Conservation (phyloP, 768 basidiomycete species). For the Tylopilus felleus region DNA sequence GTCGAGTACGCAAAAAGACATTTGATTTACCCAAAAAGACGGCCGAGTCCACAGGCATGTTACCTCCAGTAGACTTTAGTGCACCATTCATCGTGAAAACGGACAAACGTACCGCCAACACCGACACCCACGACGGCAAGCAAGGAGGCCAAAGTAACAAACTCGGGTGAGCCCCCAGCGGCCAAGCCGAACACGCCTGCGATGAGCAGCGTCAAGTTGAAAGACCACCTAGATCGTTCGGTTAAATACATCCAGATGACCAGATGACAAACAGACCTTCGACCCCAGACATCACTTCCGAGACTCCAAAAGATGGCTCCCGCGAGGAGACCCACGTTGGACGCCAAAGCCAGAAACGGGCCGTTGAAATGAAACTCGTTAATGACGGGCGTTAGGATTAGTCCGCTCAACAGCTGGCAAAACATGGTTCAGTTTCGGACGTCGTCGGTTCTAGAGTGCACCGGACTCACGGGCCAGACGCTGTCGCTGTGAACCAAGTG, state of each 20-base stretch:
- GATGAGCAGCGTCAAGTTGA: conserved; percentile 54
- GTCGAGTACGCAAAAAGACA: neutral
- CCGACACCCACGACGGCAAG: conserved; percentile 45
- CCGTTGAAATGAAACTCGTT: conserved; percentile 47
- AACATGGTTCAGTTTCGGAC: neutral
- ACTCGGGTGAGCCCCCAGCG: conserved; percentile 45
- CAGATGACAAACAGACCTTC: conserved; percentile 31
- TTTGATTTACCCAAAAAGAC: conserved; percentile 43
- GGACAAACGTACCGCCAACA: conserved; percentile 38
- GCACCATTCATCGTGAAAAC: neutral
- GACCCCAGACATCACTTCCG: conserved; percentile 51
- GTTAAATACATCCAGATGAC: neutral
- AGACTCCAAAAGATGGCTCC: conserved; percentile 49
- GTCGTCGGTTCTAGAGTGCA: neutral
- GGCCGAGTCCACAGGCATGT: conserved; percentile 53
- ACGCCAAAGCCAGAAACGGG: conserved; percentile 49
- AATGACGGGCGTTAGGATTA: conserved; percentile 46
- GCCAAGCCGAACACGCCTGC: conserved; percentile 51
- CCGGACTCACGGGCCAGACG: conserved; percentile 36
- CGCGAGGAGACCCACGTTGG: conserved; percentile 51
- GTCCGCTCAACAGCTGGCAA: conserved; percentile 37
- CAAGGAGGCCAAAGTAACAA: conserved; percentile 47
- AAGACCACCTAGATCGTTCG: conserved; percentile 38
- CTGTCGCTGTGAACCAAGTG: conserved; percentile 28
- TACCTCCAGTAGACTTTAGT: conserved; percentile 31